Evolutionary conservation across 202 grass and related monocot species (phyloP), one percentile per base, ranked within the genome.

Genomic region (Panicum hallii): DNA sequence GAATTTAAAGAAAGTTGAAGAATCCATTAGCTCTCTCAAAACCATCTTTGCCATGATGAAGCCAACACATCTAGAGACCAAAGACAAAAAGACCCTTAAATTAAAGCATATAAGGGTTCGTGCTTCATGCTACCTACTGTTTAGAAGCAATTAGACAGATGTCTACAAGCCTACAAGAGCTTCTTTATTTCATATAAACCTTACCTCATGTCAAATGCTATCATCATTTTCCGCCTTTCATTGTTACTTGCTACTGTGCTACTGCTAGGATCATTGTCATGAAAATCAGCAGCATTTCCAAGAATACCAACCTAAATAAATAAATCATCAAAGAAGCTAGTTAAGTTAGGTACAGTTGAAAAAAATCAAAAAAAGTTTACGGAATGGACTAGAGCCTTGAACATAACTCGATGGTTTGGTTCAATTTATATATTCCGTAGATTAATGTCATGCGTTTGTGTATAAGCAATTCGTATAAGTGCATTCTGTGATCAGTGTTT

Each of bases 161-260:
- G 64, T n/a, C 50, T 83, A 72, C 53, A 67, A 0, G 74, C 15
- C 54, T 82, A 65, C 45, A 67, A 1, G 81, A 74, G 22, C 20
- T 57, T 79, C 47, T 58, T 23, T 4, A 47, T 54, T 67, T 72
- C 22, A n/a, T 73, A 32, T 15, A 79, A 65, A 87, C 57, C 54
- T 89, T 88, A 95, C 93, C 96, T 98, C 78, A 98, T 92, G 78
- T 98, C 96, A 95, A 95, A 98, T 69, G 93, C 96, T 80, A 98
- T 94, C 96, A 98, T 98, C 91, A 91, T 72, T 87, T 92, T 95
- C 48, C 88, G 79, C 63, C 96, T 92, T 54, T 98, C 83, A 63
- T 20, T 82, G 47, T 91, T 90, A 77, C 64, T 86, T 66, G 82
- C 76, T 83, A 53, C 28, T 71, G 54, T 83, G 74, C 48, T 94